phyloP scores from a whole-genome alignment of 2,329 filamentous ascomycete species.

The Tolypocladium amazonense region DNA sequence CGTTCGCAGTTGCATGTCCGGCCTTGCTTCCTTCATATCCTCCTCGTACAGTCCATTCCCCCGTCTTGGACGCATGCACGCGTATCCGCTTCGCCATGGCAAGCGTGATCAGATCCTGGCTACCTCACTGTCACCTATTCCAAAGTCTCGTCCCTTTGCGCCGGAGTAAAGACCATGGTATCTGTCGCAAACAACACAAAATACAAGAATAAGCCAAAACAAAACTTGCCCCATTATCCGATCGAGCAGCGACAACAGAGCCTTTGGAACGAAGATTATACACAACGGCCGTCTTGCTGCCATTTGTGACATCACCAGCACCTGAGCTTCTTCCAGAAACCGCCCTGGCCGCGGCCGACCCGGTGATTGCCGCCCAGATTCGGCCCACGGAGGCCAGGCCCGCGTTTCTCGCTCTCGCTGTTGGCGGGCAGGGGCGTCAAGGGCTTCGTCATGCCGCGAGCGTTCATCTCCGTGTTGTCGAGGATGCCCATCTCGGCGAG shows the following conservation, averaged over 20 bases:
- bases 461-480: constrained; percentile 32
- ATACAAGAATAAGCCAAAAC: not conserved
- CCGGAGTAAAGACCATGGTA: not conserved
- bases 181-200: not conserved
- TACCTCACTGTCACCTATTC: not conserved
- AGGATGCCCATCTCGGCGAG: constrained; percentile 36
- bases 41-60: not conserved
- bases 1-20: not conserved
- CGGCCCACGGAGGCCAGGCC: constrained; percentile 32
- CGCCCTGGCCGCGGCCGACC: constrained; percentile 28
- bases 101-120: not conserved
- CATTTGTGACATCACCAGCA: constrained; percentile 34
- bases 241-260: not conserved
- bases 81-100: not conserved
- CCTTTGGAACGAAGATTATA: not conserved
- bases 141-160: not conserved
- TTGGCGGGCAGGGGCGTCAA: constrained; percentile 39
- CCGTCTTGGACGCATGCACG: not conserved
- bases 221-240: not conserved
- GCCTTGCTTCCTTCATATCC: not conserved
- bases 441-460: constrained; percentile 46
- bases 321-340: constrained; percentile 46
- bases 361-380: constrained; percentile 31
- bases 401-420: constrained; percentile 33
- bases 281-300: not conserved